Percentiles rank a stretch among this genome's conserved stretches.
phyloP scores from a whole-genome alignment of 2,329 filamentous ascomycete species.

The Blastomyces parvus region DNA sequence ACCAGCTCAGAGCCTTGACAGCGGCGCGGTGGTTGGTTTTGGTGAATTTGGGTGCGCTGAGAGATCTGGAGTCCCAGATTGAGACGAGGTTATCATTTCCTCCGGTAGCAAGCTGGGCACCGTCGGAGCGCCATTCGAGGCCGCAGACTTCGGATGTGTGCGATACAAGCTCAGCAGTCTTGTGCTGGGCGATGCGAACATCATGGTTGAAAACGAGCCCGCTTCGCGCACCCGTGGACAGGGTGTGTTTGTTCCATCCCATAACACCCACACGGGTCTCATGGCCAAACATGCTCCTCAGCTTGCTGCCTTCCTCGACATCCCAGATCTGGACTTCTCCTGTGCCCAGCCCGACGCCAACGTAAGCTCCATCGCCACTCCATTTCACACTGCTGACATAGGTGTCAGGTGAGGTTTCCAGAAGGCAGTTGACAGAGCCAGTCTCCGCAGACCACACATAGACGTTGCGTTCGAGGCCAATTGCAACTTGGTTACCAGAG shows the following conservation, averaged over 20 bases:
- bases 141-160: slow-evolving; percentile 98
- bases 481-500: slow-evolving; percentile 93
- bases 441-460: slow-evolving; percentile 98
- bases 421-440: slow-evolving; percentile 75
- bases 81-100: slow-evolving; percentile 98
- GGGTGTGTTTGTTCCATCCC: slow-evolving; percentile 97
- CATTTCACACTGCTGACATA: slow-evolving; percentile 98
- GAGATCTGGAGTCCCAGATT: slow-evolving; percentile 94
- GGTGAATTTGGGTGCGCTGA: slow-evolving; percentile 93
- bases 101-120: slow-evolving; percentile 90
- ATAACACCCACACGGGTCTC: slow-evolving; percentile 95
- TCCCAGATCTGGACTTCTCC: slow-evolving; percentile 99
- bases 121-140: slow-evolving; percentile 94
- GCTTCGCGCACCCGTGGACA: slow-evolving; percentile 89
- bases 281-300: slow-evolving; percentile 97
- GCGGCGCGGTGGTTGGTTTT: slow-evolving; percentile 99
- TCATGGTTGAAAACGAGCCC: slow-evolving; percentile 98
- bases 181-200: slow-evolving; percentile 94
- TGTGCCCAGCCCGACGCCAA: slow-evolving; percentile 85
- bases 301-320: slow-evolving; percentile 85
- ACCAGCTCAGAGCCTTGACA: slow-evolving; percentile 97
- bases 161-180: slow-evolving; percentile 90
- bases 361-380: slow-evolving; percentile 94
- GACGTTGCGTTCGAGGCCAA: slow-evolving; percentile 91
- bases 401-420: slow-evolving; percentile 81